phyloP scores from a whole-genome alignment of 2,329 filamentous ascomycete species.

The Pyricularia grisea region DNA sequence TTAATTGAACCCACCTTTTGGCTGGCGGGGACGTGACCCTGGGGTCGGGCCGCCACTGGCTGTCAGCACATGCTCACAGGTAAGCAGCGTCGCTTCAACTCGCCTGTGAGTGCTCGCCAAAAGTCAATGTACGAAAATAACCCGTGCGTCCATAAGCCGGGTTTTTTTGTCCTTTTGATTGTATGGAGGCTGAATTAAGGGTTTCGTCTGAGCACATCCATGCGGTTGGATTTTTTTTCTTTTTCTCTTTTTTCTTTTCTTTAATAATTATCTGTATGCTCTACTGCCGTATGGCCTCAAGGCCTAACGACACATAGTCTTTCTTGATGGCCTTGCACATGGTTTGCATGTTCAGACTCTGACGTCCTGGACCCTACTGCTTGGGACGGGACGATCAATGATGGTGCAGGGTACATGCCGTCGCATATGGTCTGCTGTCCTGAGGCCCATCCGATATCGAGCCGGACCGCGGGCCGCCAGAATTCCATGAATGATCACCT shows the following conservation, averaged over 20 bases:
- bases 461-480: not conserved
- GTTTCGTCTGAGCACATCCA: not conserved
- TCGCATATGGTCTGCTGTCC: too few relatives aligned
- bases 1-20: not conserved
- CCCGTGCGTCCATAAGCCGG: not conserved
- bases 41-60: not conserved
- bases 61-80: not conserved
- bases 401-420: too few relatives aligned
- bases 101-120: not conserved
- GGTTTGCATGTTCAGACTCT: not conserved
- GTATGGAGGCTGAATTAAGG: not conserved
- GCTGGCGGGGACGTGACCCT: not conserved
- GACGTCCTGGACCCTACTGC: not conserved
- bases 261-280: too few relatives aligned
- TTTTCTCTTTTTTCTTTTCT: not conserved
- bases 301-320: not conserved
- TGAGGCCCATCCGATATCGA: not conserved
- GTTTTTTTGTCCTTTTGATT: not conserved
- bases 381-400: not conserved
- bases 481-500: not conserved
- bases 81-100: not conserved
- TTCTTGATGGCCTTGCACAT: not conserved
- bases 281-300: not conserved
- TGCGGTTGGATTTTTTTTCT: not conserved
- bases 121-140: not conserved